Evolutionary conservation across 2,329 filamentous ascomycete species (phyloP).

Genomic region (Torrubiellomyces zombiae): DNA sequence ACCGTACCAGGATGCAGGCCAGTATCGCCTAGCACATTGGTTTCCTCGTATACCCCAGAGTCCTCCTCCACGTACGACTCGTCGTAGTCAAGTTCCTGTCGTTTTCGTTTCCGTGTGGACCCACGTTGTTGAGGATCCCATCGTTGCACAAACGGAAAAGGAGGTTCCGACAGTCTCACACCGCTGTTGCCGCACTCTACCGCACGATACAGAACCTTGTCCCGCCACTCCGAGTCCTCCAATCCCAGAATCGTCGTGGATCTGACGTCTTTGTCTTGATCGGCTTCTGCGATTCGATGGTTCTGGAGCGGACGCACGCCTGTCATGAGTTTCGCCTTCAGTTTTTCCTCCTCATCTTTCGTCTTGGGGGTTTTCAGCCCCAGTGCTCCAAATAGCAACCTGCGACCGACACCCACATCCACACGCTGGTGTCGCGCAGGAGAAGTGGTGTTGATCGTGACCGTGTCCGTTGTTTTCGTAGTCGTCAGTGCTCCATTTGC

Average conservation of each 20-base stretch:
- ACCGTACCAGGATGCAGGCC: too few species aligned
- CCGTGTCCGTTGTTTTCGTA: not conserved
- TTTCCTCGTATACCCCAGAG: conserved; percentile 14
- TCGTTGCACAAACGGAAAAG: conserved; percentile 77
- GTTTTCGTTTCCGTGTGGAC: conserved; percentile 31
- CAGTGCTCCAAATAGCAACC: conserved; percentile 56
- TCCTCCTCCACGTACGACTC: conserved; percentile 13
- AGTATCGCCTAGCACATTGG: too few species aligned
- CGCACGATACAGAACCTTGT: conserved; percentile 57
- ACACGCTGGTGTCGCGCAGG: conserved; percentile 10
- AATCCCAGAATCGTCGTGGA: too few species aligned
- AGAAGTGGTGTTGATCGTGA: conserved; percentile 3
- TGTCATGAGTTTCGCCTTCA: conserved; percentile 42
- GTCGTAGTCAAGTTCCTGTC: conserved; percentile 17
- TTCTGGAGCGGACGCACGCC: conserved; percentile 26
- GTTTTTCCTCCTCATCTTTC: conserved; percentile 48
- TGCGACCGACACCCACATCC: conserved; percentile 42
- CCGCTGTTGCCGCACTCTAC: conserved; percentile 70
- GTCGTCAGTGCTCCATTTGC: too few species aligned
- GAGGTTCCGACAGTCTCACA: conserved; percentile 54
- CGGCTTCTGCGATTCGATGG: conserved; percentile 12
- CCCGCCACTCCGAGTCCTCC: too few species aligned
- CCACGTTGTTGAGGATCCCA: conserved; percentile 64
- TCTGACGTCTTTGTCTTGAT: conserved; percentile 35
- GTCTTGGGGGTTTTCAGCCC: conserved; percentile 53